Conservation (phyloP, 75 land plant species). For the Adiantum capillusveneris region DNA sequence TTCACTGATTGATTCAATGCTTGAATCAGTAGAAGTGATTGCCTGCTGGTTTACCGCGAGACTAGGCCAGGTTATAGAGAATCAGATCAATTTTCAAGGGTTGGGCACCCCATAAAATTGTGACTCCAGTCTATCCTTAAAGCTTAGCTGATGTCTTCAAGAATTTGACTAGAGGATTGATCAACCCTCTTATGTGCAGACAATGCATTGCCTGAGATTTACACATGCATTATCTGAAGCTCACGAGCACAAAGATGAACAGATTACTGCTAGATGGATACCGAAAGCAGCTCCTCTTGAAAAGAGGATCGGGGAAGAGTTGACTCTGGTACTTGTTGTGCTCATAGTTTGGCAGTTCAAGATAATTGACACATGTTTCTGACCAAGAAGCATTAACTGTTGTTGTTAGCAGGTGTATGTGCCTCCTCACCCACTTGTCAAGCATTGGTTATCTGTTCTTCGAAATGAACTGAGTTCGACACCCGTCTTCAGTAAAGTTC, state of each 20-base stretch:
- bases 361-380: no score
- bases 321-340: background rate
- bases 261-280: background rate
- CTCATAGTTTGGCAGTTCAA: background rate
- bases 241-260: background rate
- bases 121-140: no score
- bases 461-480: slow-evolving; percentile 80
- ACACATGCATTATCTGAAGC: background rate
- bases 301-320: background rate
- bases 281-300: background rate
- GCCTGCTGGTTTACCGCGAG: no score
- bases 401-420: slow-evolving; percentile 61
- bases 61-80: no score
- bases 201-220: slow-evolving; percentile 2
- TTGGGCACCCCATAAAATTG: no score
- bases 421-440: slow-evolving; percentile 91
- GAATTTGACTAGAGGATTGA: no score
- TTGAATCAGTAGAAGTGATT: no score
- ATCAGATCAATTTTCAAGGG: no score
- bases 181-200: no score
- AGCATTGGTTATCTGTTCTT: slow-evolving; percentile 93
- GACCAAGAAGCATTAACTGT: background rate
- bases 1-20: no score
- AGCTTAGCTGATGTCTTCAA: no score
- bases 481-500: slow-evolving; percentile 68